Base-by-base conservation (phyloP, 2,329 filamentous ascomycete species). In the Endothia cerciana region DNA sequence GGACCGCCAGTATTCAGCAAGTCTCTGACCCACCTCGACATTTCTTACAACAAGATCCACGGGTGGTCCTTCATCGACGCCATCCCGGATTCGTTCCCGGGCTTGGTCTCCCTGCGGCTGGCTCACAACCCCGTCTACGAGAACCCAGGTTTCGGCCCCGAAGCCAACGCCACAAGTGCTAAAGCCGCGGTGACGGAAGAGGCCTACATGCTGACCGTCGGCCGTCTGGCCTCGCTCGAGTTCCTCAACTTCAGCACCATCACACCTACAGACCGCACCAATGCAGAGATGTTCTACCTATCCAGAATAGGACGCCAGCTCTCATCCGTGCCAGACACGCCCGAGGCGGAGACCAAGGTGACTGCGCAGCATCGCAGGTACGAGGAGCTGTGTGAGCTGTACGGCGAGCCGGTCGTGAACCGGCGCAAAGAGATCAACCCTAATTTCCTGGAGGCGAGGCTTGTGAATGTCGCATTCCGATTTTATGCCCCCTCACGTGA, bases 231-330 rank as follows among this genome's bases (percentile, higher is more conserved):
- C 1, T 79, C 80, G 1, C 84, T 98, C 11, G 84, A 84, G 62
- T 83, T 81, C 0, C 83, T 97, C 38, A 95, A 95, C 74, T 93
- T 91, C 75, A 89, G 88, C 69, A 79, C 81, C 19, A 89, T 98
- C 71, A 89, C 88, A 0, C 71, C 82, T 1, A 87, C 89, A 51
- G 94, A 98, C 75, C 88, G 94, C 22, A 83, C 87, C 63, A 95
- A 98, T 73, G 93, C 93, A 4, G 95, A 98, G 72, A 89, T 94
- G 73, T 99, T 97, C 76, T 99, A 99, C 76, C 86, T 98, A 13
- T 92, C 90, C 0, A 86, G 91, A 63, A 95, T 97, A 65, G 91
- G 86, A 13, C 89, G 88, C 69, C 91, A 95, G 74, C 81, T 97
- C 47, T 84, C 88, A 1, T 79, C 83, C 3, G 84, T 87, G 0